Conservation (phyloP, 768 basidiomycete genomes). For the Cubamyces lactineus region DNA sequence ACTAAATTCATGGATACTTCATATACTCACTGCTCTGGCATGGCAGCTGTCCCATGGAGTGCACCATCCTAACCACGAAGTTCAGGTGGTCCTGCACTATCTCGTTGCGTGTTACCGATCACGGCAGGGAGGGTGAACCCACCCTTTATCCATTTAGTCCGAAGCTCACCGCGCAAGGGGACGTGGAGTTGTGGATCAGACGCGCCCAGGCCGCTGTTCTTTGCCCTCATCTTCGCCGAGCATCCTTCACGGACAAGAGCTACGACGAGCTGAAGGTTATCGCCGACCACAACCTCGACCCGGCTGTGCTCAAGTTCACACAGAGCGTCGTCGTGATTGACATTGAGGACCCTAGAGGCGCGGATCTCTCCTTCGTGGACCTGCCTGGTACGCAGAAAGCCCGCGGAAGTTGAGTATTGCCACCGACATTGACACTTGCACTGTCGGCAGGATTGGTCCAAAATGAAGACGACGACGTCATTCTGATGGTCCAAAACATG, state of each 20-base stretch:
- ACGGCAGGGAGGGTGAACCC: constrained; percentile 18
- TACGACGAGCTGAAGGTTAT: constrained; percentile 32
- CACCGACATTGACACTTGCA: constrained; percentile 25
- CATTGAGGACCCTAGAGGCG: constrained; percentile 34
- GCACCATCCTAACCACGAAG: constrained; percentile 7
- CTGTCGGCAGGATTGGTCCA: constrained; percentile 56
- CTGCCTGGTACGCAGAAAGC: constrained; percentile 30
- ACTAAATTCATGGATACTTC: not conserved
- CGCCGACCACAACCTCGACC: constrained; percentile 25
- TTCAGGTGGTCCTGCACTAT: constrained; percentile 36
- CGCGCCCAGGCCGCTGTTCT: constrained; percentile 52
- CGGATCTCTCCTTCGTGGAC: constrained; percentile 28
- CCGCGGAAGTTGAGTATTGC: constrained; percentile 15
- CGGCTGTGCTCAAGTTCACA: constrained; percentile 32
- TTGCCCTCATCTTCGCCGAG: constrained; percentile 28
- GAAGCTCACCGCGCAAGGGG: constrained; percentile 33
- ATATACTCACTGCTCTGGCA: not conserved
- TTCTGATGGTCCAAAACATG: constrained; percentile 51
- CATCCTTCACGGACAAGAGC: constrained; percentile 31
- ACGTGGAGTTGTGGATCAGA: constrained; percentile 48
- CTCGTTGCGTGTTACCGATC: constrained; percentile 19
- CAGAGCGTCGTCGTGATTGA: constrained; percentile 35
- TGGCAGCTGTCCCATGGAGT: constrained; percentile 29
- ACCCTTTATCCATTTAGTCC: constrained; percentile 34
- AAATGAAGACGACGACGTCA: constrained; percentile 45